These are phyloP conservation scores for Spathaspora hagerdaliae DNA, from an alignment of 805 yeast genomes.

Conservation along the genomic window DNA sequence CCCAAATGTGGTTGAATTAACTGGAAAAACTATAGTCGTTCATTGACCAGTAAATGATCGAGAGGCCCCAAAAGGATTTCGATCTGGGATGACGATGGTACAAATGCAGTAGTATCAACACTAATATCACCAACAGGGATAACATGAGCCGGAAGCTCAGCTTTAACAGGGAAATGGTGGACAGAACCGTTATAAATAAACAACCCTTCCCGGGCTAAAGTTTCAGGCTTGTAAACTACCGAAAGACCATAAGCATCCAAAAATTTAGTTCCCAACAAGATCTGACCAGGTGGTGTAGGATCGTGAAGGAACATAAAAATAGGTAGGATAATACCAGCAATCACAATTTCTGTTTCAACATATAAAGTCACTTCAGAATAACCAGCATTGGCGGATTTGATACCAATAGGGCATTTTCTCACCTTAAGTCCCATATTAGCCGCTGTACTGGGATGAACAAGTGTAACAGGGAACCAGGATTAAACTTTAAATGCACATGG, in stretches of 20 bases:
- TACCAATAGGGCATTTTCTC: background rate
- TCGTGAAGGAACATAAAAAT: background rate
- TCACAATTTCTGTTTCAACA: background rate
- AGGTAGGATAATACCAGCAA: background rate
- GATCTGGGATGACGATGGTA: no score
- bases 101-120: background rate
- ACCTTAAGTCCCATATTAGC: background rate
- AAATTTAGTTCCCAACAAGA: background rate
- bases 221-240: background rate
- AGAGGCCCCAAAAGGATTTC: no score
- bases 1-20: background rate
- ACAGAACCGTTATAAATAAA: background rate
- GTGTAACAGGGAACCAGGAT: background rate
- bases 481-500: background rate
- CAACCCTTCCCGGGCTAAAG: background rate
- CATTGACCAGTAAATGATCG: background rate
- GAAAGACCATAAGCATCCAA: background rate
- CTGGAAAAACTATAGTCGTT: background rate
- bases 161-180: background rate
- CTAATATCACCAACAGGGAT: background rate
- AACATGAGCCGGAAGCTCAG: background rate
- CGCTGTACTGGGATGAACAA: background rate
- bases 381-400: background rate
- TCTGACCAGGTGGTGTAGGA: background rate
- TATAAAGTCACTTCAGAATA: no score